Evolutionary conservation across 129 eudicot species (phyloP).

Genomic region (Artemisia annua): DNA sequence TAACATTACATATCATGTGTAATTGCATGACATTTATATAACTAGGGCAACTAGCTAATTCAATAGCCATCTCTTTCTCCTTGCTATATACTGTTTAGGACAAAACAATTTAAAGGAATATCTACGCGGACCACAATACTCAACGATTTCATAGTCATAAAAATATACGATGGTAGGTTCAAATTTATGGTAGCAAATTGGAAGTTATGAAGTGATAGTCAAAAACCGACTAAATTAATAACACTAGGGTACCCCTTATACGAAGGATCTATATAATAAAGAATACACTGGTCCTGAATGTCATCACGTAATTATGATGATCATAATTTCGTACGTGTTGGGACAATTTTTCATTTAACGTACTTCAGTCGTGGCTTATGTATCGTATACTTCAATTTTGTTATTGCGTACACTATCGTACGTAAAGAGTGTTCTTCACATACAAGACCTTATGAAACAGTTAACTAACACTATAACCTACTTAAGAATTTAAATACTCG

Average conservation of each 20-base stretch:
- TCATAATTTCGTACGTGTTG: not conserved
- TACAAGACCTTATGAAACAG: not conserved
- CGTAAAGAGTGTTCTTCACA: not conserved
- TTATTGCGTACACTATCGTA: no score
- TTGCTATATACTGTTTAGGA: not conserved
- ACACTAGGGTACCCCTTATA: no score
- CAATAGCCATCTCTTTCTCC: constrained; percentile 5
- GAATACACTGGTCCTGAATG: not conserved
- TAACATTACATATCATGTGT: not conserved
- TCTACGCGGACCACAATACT: constrained; percentile 1
- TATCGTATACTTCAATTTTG: not conserved
- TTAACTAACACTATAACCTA: no score
- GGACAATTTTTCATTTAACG: not conserved
- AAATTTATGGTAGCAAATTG: not conserved
- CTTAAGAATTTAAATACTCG: no score
- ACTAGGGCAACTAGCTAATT: not conserved
- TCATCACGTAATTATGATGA: not conserved
- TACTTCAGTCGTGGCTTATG: not conserved
- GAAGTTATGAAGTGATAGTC: constrained; percentile 3
- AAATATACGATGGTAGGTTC: constrained; percentile 1
- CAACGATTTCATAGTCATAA: not conserved
- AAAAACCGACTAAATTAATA: not conserved
- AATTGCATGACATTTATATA: not conserved
- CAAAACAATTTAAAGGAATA: not conserved
- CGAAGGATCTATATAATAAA: no score